Base-by-base conservation (phyloP, 495 filamentous ascomycete species). In the Rusavskia elegans region DNA sequence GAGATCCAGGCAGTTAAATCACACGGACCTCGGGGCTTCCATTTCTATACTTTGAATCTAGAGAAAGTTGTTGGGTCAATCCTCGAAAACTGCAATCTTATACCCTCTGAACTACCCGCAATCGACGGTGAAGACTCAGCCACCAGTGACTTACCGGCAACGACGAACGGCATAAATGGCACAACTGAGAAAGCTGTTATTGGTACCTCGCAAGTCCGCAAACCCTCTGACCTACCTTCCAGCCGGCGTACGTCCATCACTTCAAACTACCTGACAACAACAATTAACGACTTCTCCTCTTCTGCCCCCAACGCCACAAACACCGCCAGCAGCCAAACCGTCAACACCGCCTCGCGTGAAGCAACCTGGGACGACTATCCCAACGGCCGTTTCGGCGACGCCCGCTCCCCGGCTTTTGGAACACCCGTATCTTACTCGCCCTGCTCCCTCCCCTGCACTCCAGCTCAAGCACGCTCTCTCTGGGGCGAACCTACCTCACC, bases 351-450 rank as follows among this genome's bases (percentile, higher is more conserved):
- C 19, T 92, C 90, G 32, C 75, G 93, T 54, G 93, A 96, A 69
- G 93, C 93, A 21, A 97, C 92, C 6, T 98, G 92, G 92, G 92
- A 98, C 63, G 92, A 98, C 68, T 98, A 83, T 69, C 92, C 93
- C 50, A 98, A 98, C 72, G 93, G 92, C 25, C 80, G 92, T 44
- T 98, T 90, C 82, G 92, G 92, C 62, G 90, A 96, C 62, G 87
- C 90, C 3, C 75, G 82, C 25, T 89, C 84, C 16, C 83, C 85
- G 2, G 92, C 92, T 0, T 98, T 93, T 65, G 90, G 92, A 27
- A 51, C 59, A 36, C 56, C 59, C 0, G 36, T 59, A 19, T 54
- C 56, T 37, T 61, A 61, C 19, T 61, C 59, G 59, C 89, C 89
- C n/a, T 85, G 88, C 10, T 86, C 80, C 36, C 71, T 97, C 16